Evolutionary conservation across 805 yeast genomes (phyloP).

Genomic region (Yamadazyma ubonensis): DNA sequence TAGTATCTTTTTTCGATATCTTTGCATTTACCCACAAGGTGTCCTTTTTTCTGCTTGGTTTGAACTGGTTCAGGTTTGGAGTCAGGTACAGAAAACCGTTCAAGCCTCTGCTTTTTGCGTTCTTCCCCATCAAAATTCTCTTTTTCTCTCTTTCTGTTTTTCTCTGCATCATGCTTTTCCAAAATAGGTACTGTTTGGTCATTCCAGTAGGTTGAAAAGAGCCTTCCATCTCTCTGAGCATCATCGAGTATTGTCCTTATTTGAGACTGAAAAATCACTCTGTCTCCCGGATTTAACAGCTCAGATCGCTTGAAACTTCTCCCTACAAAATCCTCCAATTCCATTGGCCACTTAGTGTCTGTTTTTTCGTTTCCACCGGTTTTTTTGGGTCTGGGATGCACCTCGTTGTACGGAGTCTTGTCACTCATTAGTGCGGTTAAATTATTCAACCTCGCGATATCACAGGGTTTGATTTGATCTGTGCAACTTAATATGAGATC

Average conservation of each 20-base stretch:
- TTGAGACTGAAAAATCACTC: conserved; percentile 46
- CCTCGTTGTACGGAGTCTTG: conserved; percentile 10
- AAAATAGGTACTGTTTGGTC: conserved; percentile 49
- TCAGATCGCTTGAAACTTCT: conserved; percentile 43
- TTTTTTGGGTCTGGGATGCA: too few relatives aligned
- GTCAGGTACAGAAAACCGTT: conserved; percentile 43
- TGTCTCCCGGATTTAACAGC: conserved; percentile 30
- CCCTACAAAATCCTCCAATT: conserved; percentile 51
- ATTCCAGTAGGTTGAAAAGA: conserved; percentile 56
- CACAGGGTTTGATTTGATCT: not conserved
- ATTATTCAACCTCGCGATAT: conserved; percentile 1
- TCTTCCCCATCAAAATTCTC: conserved; percentile 25
- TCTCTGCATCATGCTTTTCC: conserved; percentile 5
- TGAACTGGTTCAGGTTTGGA: conserved; percentile 1
- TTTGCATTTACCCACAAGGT: conserved; percentile 60
- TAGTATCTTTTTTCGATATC: conserved; percentile 74
- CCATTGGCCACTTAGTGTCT: conserved; percentile 52
- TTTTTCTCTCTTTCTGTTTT: not conserved
- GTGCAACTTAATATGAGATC: conserved; percentile 29
- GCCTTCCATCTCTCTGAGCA: conserved; percentile 44
- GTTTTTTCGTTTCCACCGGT: not conserved
- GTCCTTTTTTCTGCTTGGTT: conserved; percentile 13
- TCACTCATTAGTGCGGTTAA: conserved; percentile 3
- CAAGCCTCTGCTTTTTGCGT: conserved; percentile 44
- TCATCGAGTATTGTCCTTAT: conserved; percentile 47